phyloP scores from a whole-genome alignment of 257 asterid genomes.

The Capsicum baccatum region DNA sequence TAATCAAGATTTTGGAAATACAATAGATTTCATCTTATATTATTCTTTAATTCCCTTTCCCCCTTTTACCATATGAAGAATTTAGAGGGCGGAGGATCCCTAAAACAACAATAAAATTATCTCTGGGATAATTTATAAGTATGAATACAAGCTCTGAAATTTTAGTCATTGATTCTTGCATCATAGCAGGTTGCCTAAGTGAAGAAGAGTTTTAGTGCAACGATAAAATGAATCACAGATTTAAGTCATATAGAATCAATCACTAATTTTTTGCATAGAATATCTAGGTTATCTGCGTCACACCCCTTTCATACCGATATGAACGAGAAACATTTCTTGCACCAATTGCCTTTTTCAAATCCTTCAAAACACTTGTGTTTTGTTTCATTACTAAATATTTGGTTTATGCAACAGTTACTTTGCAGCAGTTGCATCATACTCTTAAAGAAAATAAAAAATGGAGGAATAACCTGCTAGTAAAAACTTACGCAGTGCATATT shows the following conservation, averaged over 20 bases:
- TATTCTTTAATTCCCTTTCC: not conserved
- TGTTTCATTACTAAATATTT: not conserved
- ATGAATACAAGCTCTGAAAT: not conserved
- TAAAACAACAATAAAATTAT: not conserved
- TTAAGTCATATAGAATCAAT: too few species aligned
- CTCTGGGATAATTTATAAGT: not conserved
- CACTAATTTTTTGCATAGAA: too few species aligned
- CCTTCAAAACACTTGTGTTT: not conserved
- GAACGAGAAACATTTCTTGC: not conserved
- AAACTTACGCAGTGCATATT: not conserved
- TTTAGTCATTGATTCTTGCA: not conserved
- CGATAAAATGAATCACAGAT: not conserved
- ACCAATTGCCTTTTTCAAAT: not conserved
- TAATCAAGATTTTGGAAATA: not conserved
- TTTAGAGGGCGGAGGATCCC: not conserved
- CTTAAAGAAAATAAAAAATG: too few species aligned
- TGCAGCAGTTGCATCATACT: not conserved
- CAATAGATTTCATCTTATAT: not conserved
- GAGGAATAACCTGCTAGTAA: not conserved
- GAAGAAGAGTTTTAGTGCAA: not conserved
- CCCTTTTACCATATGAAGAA: not conserved
- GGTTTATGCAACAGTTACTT: not conserved
- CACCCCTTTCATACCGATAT: not conserved
- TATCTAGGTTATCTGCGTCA: too few species aligned
- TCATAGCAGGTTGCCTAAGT: not conserved